A percentile compares a stretch with the other conserved stretches of the same genome.
phyloP scores from a whole-genome alignment of 2,329 filamentous ascomycete genomes.

The Fusarium tuaranense region DNA sequence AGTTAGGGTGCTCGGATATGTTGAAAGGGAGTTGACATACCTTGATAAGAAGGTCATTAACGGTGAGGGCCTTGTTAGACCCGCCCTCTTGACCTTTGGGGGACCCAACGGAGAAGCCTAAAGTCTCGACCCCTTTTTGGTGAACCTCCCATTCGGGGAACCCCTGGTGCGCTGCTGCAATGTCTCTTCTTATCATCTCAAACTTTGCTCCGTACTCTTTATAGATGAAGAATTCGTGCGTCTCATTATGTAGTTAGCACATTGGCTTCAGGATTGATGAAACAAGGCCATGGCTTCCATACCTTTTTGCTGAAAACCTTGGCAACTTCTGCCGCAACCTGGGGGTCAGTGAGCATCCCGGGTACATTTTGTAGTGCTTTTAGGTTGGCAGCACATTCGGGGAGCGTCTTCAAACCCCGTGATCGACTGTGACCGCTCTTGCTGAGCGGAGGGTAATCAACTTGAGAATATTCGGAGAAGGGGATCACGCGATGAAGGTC shows the following conservation, averaged over 20 bases:
- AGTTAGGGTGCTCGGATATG: slow-evolving; percentile 5
- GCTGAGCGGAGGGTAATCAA: slow-evolving; percentile 28
- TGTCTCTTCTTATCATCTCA: slow-evolving; percentile 83
- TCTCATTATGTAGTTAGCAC: slow-evolving; percentile 59
- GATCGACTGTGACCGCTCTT: slow-evolving; percentile 56
- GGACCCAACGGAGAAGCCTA: slow-evolving; percentile 81
- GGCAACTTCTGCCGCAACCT: slow-evolving; percentile 70
- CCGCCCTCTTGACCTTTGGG: slow-evolving; percentile 72
- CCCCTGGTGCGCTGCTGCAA: slow-evolving; percentile 75
- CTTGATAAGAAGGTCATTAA: slow-evolving; percentile 92
- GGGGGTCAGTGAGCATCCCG: slow-evolving; percentile 68
- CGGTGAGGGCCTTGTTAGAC: slow-evolving; percentile 80
- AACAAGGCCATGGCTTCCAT: slow-evolving; percentile 23
- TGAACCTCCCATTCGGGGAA: slow-evolving; percentile 82
- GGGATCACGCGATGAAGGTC: slow-evolving; percentile 80
- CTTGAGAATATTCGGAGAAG: slow-evolving; percentile 71
- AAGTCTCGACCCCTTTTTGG: slow-evolving; percentile 85
- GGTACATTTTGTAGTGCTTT: slow-evolving; percentile 60
- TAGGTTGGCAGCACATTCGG: slow-evolving; percentile 53
- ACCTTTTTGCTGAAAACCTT: slow-evolving; percentile 71
- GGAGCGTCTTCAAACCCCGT: slow-evolving; percentile 61
- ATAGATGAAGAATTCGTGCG: slow-evolving; percentile 86
- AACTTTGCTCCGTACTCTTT: slow-evolving; percentile 94
- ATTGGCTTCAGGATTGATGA: background rate
- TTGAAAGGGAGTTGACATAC: slow-evolving; percentile 55